Evolutionary conservation across 495 filamentous ascomycete genomes (phyloP).

Genomic region (Oidiodendron maius): DNA sequence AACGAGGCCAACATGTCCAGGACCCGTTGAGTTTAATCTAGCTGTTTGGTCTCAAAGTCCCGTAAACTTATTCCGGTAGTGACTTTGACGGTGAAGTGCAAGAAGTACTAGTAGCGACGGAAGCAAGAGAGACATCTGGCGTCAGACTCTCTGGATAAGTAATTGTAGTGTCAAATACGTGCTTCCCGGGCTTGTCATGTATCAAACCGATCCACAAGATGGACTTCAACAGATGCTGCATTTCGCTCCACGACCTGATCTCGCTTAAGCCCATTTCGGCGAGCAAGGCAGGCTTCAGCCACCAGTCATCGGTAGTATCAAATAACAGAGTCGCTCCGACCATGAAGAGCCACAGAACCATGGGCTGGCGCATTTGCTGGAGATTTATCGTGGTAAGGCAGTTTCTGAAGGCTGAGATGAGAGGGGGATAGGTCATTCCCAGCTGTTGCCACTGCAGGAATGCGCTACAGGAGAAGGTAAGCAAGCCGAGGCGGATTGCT

Average conservation of each 20-base stretch:
- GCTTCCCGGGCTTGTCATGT: constrained; percentile 27
- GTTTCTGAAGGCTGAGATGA: constrained; percentile 11
- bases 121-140: not conserved
- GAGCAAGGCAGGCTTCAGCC: constrained; percentile 24
- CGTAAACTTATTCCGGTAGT: too few species aligned
- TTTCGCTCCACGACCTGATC: constrained; percentile 22
- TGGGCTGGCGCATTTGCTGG: constrained; percentile 3
- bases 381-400: constrained; percentile 2
- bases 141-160: not conserved
- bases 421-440: constrained; percentile 20
- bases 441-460: constrained; percentile 35
- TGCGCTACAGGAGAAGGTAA: constrained; percentile 30
- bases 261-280: constrained; percentile 18
- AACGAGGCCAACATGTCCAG: too few species aligned
- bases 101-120: too few species aligned
- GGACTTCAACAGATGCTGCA: constrained; percentile 22
- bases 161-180: constrained; percentile 5
- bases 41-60: too few species aligned
- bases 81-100: too few species aligned
- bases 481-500: constrained; percentile 32
- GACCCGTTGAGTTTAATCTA: too few species aligned
- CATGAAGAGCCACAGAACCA: constrained; percentile 32
- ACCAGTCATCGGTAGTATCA: constrained; percentile 18
- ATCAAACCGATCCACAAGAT: constrained; percentile 31
- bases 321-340: constrained; percentile 30